These are phyloP conservation scores for Lactifluus piperatus DNA, from an alignment of 768 basidiomycete genomes.

Conservation along the genomic window DNA sequence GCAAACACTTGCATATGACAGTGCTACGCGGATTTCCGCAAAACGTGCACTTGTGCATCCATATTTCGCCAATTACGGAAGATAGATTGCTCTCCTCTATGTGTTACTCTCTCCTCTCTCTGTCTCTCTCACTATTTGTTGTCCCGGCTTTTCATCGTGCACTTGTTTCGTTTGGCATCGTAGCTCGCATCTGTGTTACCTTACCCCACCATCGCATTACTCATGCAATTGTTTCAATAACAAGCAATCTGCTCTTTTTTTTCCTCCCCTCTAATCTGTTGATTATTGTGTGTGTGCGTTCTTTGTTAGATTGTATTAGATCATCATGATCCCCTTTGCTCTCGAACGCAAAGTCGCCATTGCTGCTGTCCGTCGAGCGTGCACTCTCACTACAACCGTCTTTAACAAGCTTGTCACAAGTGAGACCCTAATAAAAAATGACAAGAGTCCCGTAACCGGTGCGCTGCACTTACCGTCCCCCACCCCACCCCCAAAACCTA, in stretches of 20 bases:
- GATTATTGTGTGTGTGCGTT: background rate
- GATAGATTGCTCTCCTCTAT: background rate
- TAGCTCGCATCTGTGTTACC: slow-evolving; percentile 17
- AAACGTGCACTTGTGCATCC: slow-evolving; percentile 48
- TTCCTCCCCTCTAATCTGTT: background rate
- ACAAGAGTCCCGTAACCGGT: slow-evolving; percentile 70
- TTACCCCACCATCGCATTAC: slow-evolving; percentile 15
- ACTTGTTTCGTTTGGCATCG: slow-evolving; percentile 9
- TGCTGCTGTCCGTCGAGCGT: slow-evolving; percentile 81
- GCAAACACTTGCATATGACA: slow-evolving; percentile 66
- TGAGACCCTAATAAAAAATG: slow-evolving; percentile 83
- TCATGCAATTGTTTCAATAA: slow-evolving; percentile 19
- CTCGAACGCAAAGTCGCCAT: slow-evolving; percentile 76
- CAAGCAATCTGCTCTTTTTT: slow-evolving; percentile 9
- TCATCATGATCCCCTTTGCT: no score
- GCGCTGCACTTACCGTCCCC: no score
- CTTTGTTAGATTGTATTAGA: no score
- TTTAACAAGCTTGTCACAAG: slow-evolving; percentile 78
- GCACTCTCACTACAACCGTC: slow-evolving; percentile 71
- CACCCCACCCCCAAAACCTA: background rate
- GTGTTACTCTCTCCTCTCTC: background rate
- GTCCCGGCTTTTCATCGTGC: background rate
- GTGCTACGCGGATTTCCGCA: slow-evolving; percentile 85
- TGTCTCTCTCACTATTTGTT: background rate
- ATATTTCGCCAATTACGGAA: slow-evolving; percentile 42